Base-by-base conservation (phyloP, 192 early-diverging fungal genomes). In the Paraglomus occultum region DNA sequence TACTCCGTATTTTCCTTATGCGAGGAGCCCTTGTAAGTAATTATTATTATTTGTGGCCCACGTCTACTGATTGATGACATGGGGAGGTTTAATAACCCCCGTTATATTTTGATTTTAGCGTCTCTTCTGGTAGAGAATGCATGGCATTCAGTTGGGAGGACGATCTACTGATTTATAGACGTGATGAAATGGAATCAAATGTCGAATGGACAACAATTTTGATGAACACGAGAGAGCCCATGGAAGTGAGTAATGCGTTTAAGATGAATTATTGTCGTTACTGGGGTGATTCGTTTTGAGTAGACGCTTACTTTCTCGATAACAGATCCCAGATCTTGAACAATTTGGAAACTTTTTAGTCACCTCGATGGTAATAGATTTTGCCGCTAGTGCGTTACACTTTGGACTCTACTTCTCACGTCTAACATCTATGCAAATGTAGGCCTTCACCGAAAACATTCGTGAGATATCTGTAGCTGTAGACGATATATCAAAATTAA, bases 131-230 rank as follows among this genome's bases (percentile, higher is more conserved):
- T 12, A 70, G 78, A 40, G 80, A 91, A 51, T 91, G 89, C 61
- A 92, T 94, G 90, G 92, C 85, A 0, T 96, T 96, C 77, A 91
- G 92, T 74, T 96, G 92, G 87, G 87, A 84, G 55, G 91, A 89
- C 2, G 93, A 96, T 77, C 90, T 91, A 74, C 79, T 96, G 18
- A 94, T 89, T 71, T 90, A 92, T 0, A 94, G 93, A 69, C 79
- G 85, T 40, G 90, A 80, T 8, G 63, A 68, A 15, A 58, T 88
- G 9, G 73, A 79, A 14, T 70, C 77, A 6, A 79, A 82, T 39
- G 80, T 84, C 11, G 31, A 31, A 3, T 87, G 87, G 86, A 95
- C 94, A 0, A 83, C 87, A 0, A 94, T 95, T 71, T 80, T 89
- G 38, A 79, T 96, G 75, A 83, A 85, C 57, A 63, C 92, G 51